Conservation (phyloP, 2,329 filamentous ascomycete species). For the Sordariomycetes sp. region DNA sequence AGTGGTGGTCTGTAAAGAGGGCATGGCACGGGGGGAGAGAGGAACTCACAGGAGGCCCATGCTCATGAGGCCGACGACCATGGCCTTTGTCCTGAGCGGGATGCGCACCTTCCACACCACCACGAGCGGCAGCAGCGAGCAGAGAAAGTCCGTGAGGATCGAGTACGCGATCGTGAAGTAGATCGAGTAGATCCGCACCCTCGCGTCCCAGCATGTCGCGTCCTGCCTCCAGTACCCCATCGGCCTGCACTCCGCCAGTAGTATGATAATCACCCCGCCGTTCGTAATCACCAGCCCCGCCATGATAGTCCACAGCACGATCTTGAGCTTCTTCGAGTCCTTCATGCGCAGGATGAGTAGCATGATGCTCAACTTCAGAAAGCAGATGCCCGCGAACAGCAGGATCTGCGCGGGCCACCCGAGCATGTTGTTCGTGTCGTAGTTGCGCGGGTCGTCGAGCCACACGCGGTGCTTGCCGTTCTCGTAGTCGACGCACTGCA, state of each 20-base stretch:
- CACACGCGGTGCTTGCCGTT: conserved; percentile 27
- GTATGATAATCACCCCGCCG: conserved; percentile 17
- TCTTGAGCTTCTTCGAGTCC: conserved; percentile 17
- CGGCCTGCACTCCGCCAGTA: conserved; percentile 20
- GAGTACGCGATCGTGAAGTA: conserved; percentile 20
- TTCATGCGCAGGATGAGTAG: conserved; percentile 29
- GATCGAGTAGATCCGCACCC: conserved; percentile 20
- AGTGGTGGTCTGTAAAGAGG: not conserved
- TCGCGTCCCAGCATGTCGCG: conserved; percentile 18
- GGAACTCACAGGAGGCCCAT: conserved; percentile 16
- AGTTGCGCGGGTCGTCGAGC: conserved; percentile 16
- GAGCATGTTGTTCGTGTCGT: conserved; percentile 22
- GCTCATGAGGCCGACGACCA: conserved; percentile 20
- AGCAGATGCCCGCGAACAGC: conserved; percentile 25
- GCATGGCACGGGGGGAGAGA: not conserved
- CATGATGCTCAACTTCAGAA: conserved; percentile 30
- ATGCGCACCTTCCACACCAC: conserved; percentile 22
- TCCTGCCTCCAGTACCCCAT: conserved; percentile 19
- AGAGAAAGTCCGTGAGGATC: conserved; percentile 13
- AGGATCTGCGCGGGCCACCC: conserved; percentile 28
- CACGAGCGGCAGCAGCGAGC: conserved; percentile 15
- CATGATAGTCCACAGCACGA: conserved; percentile 19
- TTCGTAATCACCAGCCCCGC: conserved; percentile 19
- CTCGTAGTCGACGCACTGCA: conserved; percentile 17
- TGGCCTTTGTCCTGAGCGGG: conserved; percentile 17